Base-by-base conservation (phyloP, 129 eudicot species). In the Chrysanthemum lavandulifolium region DNA sequence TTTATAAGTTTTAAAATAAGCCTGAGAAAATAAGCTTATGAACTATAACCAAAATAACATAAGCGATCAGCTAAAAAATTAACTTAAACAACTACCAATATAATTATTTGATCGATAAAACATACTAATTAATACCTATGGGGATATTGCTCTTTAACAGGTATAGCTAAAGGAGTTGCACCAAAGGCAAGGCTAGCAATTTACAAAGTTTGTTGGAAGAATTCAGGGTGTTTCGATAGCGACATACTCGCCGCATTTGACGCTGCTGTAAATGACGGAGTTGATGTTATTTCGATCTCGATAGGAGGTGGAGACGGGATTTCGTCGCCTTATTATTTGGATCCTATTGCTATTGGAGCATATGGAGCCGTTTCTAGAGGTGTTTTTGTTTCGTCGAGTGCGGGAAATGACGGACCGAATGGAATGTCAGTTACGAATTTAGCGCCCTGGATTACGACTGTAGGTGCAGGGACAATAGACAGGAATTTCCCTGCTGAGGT, bases 291-390 rank as follows among this genome's bases (percentile, higher is more conserved):
- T 45, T 91, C 97, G 0, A 91, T 91, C 10, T 91, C 97, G 0
- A 88, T 91, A 9, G 97, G 97, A 4, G 97, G 97, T 29, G 97
- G 97, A 1, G 97, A 91, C 54, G 97, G 97, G 0, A 78, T 91
- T 11, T 91, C 97, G 2, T 86, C 97, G 0, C 97, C 97, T 1
- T 91, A 91, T 49, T 91, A 91, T 57, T 86, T 91, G 8, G 97
- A 91, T 77, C 97, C 97, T 1, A 91, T 91, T 67, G 97, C 97
- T 0, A 91, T 91, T 21, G 97, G 97, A 13, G 80, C 97, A 0
- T 91, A 88, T 51, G 97, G 97, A 4, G 97, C 97, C 3, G 92
- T 84, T 56, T 77, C 97, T 0, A 68, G 97, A 59, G 97, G 97
- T 0, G 83, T 91, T 9, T 91, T 91, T 50, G 97, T 91, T 2